These are phyloP conservation scores for Tuber magnatum DNA, from an alignment of 495 filamentous ascomycete species.

Conservation along the genomic window DNA sequence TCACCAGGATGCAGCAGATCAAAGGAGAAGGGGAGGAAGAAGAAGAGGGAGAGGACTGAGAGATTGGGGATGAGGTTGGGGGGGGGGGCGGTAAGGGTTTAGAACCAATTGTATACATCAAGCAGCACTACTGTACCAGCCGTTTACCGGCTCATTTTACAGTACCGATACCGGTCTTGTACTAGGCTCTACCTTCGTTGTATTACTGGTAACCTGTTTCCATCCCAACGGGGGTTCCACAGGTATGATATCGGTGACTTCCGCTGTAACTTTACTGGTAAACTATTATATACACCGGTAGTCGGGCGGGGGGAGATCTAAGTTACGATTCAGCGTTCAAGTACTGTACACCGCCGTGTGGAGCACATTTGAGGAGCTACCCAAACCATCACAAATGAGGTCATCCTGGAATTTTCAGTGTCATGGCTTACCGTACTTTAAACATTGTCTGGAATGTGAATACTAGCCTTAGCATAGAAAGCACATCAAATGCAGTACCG, in stretches of 20 bases:
- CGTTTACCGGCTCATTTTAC: neutral
- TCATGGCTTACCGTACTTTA: neutral
- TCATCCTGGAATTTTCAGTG: neutral
- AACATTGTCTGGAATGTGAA: neutral
- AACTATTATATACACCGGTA: too few species aligned
- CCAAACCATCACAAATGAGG: neutral
- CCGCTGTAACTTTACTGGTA: too few species aligned
- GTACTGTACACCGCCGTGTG: neutral
- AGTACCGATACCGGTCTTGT: neutral
- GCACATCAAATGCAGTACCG: neutral
- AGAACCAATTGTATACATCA: neutral
- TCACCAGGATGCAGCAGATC: neutral
- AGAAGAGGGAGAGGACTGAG: neutral
- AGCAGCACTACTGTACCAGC: neutral
- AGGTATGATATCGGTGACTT: too few species aligned
- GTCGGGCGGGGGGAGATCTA: neutral
- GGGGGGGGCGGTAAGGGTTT: neutral
- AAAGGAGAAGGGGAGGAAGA: neutral
- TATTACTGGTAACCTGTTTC: neutral
- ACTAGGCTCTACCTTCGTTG: neutral
- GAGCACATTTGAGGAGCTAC: neutral
- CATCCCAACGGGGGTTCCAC: neutral
- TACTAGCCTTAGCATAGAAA: neutral
- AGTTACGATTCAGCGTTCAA: neutral
- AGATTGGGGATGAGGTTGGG: neutral